Base-by-base conservation (phyloP, 2,329 filamentous ascomycete species). In the Penicillium hesseltinei region DNA sequence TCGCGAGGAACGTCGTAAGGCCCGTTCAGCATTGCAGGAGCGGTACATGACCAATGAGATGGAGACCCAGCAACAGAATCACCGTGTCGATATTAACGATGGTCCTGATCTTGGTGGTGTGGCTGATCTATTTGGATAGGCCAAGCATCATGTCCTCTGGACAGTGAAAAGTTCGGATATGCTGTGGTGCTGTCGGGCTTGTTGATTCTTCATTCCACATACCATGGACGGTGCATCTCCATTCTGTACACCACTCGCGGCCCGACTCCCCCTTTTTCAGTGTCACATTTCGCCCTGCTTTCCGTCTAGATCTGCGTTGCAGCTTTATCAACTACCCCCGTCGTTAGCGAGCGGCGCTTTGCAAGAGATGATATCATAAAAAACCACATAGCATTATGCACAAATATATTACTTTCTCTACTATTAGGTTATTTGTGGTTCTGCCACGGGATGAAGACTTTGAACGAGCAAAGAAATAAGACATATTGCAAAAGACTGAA, bases 61-160 rank as follows among this genome's bases (percentile, higher is more conserved):
- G 72, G 75, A 77, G 19, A 71, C 71, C 9, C 73, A 77, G 57
- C 72, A 75, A 55, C 71, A 75, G 51, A 69, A 62, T 21, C 71
- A 68, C 42, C 77, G 76, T 57, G 74, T 77, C 15, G 71, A 77
- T 59, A 75, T 76, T 48, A 75, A 79, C 43, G 75, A 78, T 48
- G 77, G 78, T 15, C 78, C 80, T 11, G 81, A 83, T 69, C 71
- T 83, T 42, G 77, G 76, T 27, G 81, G 80, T 9, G 72, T 83
- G 45, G 80, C 80, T 43, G 80, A 82, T 65, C 80, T 83, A 77
- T 83, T 83, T 71, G 76, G 76, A 54, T 79, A 70, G 68, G 21
- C 21, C 21, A 25, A 23, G 31, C 39, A 48, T 33, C 29, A 54
- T 33, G 5, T 23, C 33, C 33, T 25, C 21, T 2, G 9, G 17